These are phyloP conservation scores for Saturnispora kantuleensis DNA, from an alignment of 805 yeast species.

Conservation along the genomic window DNA sequence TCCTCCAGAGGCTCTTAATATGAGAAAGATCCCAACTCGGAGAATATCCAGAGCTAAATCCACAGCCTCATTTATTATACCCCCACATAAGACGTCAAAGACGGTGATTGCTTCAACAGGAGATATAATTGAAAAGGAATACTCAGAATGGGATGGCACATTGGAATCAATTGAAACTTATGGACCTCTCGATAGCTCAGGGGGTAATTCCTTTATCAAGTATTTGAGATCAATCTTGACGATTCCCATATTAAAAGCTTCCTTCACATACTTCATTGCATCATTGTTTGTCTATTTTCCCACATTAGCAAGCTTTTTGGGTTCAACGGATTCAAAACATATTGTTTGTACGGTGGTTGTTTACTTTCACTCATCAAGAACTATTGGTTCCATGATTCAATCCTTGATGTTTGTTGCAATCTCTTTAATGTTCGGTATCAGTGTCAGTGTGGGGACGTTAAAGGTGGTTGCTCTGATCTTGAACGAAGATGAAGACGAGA, in stretches of 20 bases:
- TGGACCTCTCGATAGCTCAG: neutral
- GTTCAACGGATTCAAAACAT: conserved; percentile 66
- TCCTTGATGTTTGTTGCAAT: conserved; percentile 51
- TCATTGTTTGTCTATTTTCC: conserved; percentile 60
- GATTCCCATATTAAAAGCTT: conserved; percentile 39
- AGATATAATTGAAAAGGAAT: conserved; percentile 6
- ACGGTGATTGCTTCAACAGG: conserved; percentile 14
- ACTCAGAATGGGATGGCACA: neutral
- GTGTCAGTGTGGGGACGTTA: conserved; percentile 8
- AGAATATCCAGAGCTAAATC: conserved; percentile 11
- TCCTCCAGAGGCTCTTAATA: neutral
- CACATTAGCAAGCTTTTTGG: conserved; percentile 41
- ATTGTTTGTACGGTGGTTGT: conserved; percentile 75
- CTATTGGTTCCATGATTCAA: conserved; percentile 74
- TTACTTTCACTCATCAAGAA: conserved; percentile 73
- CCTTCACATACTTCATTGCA: conserved; percentile 65
- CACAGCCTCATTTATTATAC: conserved; percentile 11
- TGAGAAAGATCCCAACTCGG: neutral
- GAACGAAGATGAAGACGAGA: neutral
- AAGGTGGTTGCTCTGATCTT: conserved; percentile 2
- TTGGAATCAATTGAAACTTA: conserved; percentile 5
- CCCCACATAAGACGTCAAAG: neutral
- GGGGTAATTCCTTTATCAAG: neutral
- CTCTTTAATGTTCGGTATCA: conserved; percentile 37
- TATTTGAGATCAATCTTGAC: conserved; percentile 8